Base-by-base conservation (phyloP, 768 basidiomycete species). In the Tylopilus subfusipes region DNA sequence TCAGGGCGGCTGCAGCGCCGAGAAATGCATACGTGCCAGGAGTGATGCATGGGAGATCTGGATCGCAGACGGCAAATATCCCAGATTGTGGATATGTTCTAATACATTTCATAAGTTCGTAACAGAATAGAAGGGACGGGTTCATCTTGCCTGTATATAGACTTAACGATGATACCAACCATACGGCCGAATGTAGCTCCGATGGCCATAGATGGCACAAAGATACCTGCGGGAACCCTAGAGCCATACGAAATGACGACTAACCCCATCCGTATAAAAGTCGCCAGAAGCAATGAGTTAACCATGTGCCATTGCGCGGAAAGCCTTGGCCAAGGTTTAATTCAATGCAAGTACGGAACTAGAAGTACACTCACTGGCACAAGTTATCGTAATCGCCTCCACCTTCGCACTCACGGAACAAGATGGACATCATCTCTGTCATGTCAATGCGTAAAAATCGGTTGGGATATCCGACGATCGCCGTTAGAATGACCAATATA, bases 141-240 rank as follows among this genome's bases (percentile, higher is more conserved):
- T 25, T 16, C n/a, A 63, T 80, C 63, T 57, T 88, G 60, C 95
- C 78, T 79, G 69, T 96, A 86, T 72, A 97, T 78, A 0, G 94
- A 94, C 72, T 97, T 96, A 30, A 98, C 94, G 58, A 97, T 78
- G 56, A 98, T 98, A 1, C 97, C 97, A 18, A 99, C 75, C 93
- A 98, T 97, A 36, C 97, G 79, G 2, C 97, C 97, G 65, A 98
- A 98, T 0, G 92, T 89, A 4, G 97, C 97, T 36, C 97, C 97
- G 52, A 98, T 86, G 1, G 96, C 97, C 97, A 99, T 98, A 4
- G 95, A 97, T 2, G 97, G 97, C 0, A 99, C 92, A 61, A 99
- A 99, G 61, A 99, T 99, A 24, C 97, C 97, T 12, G 91, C 91
- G 1, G 97, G 97, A 0, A 99, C 97, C 69, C 93, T 98, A 65